Percentiles rank a stretch among this genome's conserved stretches.
phyloP scores from a whole-genome alignment of 805 yeast genomes.

The Cyberlindnera saturnus region DNA sequence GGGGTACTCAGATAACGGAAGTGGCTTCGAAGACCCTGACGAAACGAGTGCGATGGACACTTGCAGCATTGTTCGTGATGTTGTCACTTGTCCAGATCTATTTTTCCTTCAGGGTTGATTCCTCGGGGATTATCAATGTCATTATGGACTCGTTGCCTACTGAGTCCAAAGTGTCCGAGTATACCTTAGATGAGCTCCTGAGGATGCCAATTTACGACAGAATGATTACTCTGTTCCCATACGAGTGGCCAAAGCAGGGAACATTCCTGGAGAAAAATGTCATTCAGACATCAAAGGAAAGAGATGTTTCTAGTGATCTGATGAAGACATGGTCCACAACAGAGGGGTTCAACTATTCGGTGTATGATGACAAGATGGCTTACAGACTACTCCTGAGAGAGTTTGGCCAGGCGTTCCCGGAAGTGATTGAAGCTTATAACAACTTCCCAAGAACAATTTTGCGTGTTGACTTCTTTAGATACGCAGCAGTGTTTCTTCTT shows the following conservation, averaged over 20 bases:
- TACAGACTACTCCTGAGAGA: constrained; percentile 30
- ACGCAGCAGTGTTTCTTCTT: constrained; percentile 40
- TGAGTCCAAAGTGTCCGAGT: not conserved
- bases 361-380: constrained; percentile 33
- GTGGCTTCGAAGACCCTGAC: too few relatives aligned
- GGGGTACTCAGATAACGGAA: too few relatives aligned
- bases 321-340: constrained; percentile 6
- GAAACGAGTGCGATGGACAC: too few relatives aligned
- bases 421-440: constrained; percentile 44
- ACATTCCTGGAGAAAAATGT: constrained; percentile 22
- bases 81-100: not conserved
- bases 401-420: constrained; percentile 39
- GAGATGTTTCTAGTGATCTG: constrained; percentile 30
- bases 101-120: not conserved
- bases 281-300: constrained; percentile 36
- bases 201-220: constrained; percentile 11
- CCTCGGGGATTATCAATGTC: not conserved
- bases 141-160: not conserved
- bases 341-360: constrained; percentile 11
- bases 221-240: constrained; percentile 9
- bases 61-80: too few relatives aligned
- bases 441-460: constrained; percentile 47
- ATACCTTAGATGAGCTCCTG: constrained; percentile 1
- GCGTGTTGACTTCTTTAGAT: constrained; percentile 50
- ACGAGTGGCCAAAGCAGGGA: not conserved